Percentiles rank a stretch among this genome's conserved stretches.
These are phyloP conservation scores for Bryoerythrophyllum caledonicum DNA, from an alignment of 225 moss, liverwort and hornwort species.

Conservation along the genomic window DNA sequence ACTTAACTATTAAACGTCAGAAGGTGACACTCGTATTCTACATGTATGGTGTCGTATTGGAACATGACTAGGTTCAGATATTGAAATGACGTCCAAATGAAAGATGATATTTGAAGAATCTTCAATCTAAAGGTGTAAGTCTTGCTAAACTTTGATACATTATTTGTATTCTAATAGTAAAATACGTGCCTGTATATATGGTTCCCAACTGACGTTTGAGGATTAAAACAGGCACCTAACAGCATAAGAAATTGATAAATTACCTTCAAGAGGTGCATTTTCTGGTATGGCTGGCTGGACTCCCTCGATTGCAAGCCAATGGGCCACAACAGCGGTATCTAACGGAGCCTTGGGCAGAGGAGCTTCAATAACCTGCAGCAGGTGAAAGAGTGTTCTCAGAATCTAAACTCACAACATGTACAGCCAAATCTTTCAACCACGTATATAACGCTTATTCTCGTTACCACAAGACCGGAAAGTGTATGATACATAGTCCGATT, in stretches of 20 bases:
- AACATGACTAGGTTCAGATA: too few relatives aligned
- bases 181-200: too few relatives aligned
- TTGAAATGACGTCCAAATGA: too few relatives aligned
- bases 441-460: not conserved
- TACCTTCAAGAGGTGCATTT: conserved; percentile 95
- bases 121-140: too few relatives aligned
- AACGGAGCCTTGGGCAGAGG: conserved; percentile 91
- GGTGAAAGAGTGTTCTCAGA: conserved; percentile 14
- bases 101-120: too few relatives aligned
- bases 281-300: conserved; percentile 98
- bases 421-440: conserved; percentile 11
- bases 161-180: too few relatives aligned
- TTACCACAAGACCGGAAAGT: too few relatives aligned
- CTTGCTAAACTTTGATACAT: too few relatives aligned
- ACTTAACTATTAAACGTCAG: not conserved
- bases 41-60: too few relatives aligned
- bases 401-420: conserved; percentile 7
- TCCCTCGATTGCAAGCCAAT: conserved; percentile 99
- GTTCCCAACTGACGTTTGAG: too few relatives aligned
- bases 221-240: not conserved
- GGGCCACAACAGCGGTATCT: conserved; percentile 85
- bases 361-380: conserved; percentile 77
- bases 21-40: not conserved
- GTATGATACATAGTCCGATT: not conserved
- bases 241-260: conserved; percentile 7